A percentile compares a stretch with the other conserved stretches of the same genome.
Conservation (phyloP, 2,329 filamentous ascomycete genomes). For the Chalara sp. region DNA sequence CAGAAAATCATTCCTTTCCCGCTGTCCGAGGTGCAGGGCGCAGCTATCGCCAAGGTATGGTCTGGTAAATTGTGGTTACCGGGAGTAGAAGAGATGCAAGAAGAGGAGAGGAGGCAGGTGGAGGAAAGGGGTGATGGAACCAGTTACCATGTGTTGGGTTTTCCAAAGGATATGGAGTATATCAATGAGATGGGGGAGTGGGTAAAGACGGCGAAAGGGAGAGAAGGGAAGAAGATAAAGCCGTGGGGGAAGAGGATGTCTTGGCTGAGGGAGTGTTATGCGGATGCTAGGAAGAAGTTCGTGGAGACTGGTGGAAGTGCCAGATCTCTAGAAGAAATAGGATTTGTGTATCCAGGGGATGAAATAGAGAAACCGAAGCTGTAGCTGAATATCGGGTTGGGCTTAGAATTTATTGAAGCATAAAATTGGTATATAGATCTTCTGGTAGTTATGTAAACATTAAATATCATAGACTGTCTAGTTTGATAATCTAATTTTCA, state of each 20-base stretch:
- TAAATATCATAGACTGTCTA: too few relatives aligned
- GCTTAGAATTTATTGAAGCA: too few relatives aligned
- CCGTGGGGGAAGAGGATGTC: neutral
- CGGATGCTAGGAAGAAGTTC: slow-evolving; percentile 67
- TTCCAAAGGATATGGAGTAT: slow-evolving; percentile 58
- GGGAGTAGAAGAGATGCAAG: slow-evolving; percentile 52
- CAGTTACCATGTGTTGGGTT: slow-evolving; percentile 42
- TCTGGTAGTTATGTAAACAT: too few relatives aligned
- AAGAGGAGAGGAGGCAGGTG: slow-evolving; percentile 52
- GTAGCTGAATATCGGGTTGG: too few relatives aligned
- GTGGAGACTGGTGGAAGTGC: slow-evolving; percentile 57
- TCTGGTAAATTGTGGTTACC: slow-evolving; percentile 64
- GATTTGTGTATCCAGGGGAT: slow-evolving; percentile 25
- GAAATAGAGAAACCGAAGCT: too few relatives aligned
- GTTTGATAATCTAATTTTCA: too few relatives aligned
- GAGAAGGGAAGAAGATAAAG: neutral
- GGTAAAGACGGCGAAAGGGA: slow-evolving; percentile 25
- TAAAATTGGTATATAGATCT: too few relatives aligned
- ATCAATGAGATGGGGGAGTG: slow-evolving; percentile 64
- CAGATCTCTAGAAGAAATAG: slow-evolving; percentile 63
- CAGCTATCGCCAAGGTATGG: slow-evolving; percentile 71
- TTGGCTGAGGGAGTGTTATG: slow-evolving; percentile 38
- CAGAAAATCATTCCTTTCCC: slow-evolving; percentile 88
- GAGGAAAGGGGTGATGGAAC: slow-evolving; percentile 35
- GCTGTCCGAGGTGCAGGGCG: slow-evolving; percentile 70